Base-by-base conservation (phyloP, 345 rosid species). In the Psidium friedrichsthalianum region DNA sequence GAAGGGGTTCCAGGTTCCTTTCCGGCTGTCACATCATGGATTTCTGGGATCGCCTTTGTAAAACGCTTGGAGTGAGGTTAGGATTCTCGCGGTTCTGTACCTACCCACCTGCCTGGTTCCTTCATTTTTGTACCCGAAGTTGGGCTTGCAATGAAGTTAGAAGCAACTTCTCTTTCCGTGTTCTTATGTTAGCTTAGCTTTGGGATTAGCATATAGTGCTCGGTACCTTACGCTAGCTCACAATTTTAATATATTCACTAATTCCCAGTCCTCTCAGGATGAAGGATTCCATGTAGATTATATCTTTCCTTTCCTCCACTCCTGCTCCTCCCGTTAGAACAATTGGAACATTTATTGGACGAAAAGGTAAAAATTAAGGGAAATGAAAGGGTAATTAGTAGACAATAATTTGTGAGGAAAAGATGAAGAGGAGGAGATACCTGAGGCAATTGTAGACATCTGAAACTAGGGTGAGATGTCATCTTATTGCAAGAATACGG, bases 31-130 rank as follows among this genome's bases (percentile, higher is more conserved):
- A 91, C 80, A 93, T 92, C 53, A 94, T 93, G 94, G 90, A 91
- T 88, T 94, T 94, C 84, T 94, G 95, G 97, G 95, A 94, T 87
- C 93, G 95, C 20, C 85, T 94, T 51, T 93, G 95, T 87, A 91
- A 86, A 76, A 69, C 84, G 56, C 97, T 94, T 85, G 90, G 87
- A 47, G 95, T 91, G 89, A 92, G 97, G 96, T 94, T 55, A 89
- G 90, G 69, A 56, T 25, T 53, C 74, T 56, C 10, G 13, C 54
- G 4, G 32, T 51, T 84, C 32, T 51, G 52, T 51, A 51, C 52
- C 52, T 11, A 11, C 52, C 52, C 11, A 3, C 52, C 52, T 51
- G 52, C 4, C 52, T 51, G 52, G 52, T 11, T 51, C 52, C 52
- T 51, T 51, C 52, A 51, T 51, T 24, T 32, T 36, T 32, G 13